Evolutionary conservation across 2,329 filamentous ascomycete genomes (phyloP).

Genomic region (Xylaria sp.): DNA sequence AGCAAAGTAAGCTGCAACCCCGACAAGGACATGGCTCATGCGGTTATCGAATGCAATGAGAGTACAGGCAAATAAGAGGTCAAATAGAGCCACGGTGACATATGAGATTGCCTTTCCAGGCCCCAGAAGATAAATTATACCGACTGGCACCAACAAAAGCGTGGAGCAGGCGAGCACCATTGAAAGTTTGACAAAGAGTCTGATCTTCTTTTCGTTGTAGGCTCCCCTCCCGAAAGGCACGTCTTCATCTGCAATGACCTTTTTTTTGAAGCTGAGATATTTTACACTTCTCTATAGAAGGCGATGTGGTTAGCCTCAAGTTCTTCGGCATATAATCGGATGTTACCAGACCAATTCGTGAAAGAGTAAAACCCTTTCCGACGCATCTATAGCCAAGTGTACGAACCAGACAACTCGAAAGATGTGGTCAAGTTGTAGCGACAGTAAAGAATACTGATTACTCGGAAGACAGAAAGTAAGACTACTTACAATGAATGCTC

Average conservation of each 20-base stretch:
- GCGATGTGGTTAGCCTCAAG: background rate
- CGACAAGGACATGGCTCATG: conserved; percentile 23
- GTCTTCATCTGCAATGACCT: background rate
- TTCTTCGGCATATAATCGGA: background rate
- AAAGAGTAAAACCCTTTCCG: background rate
- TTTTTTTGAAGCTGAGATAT: conserved; percentile 9
- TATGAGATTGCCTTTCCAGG: background rate
- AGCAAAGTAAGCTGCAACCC: conserved; percentile 18
- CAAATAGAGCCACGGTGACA: conserved; percentile 9
- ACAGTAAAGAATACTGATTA: no score
- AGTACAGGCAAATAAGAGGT: conserved; percentile 4
- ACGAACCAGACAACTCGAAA: background rate
- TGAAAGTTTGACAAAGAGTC: background rate
- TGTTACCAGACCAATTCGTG: background rate
- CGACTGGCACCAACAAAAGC: conserved; percentile 14
- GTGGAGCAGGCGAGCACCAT: conserved; percentile 11
- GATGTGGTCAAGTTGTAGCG: background rate
- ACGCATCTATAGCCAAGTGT: background rate
- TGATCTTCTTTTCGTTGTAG: conserved; percentile 1
- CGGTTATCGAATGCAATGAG: conserved; percentile 12
- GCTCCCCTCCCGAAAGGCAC: background rate
- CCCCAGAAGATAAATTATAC: conserved; percentile 9
- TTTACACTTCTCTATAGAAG: background rate
- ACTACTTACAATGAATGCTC: conserved; percentile 5
- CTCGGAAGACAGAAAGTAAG: background rate